A percentile compares a stretch with the other conserved stretches of the same genome.
Evolutionary conservation across 1,139 yeast genomes (phyloP).

Genomic region (Saccharomyces hybrid): DNA sequence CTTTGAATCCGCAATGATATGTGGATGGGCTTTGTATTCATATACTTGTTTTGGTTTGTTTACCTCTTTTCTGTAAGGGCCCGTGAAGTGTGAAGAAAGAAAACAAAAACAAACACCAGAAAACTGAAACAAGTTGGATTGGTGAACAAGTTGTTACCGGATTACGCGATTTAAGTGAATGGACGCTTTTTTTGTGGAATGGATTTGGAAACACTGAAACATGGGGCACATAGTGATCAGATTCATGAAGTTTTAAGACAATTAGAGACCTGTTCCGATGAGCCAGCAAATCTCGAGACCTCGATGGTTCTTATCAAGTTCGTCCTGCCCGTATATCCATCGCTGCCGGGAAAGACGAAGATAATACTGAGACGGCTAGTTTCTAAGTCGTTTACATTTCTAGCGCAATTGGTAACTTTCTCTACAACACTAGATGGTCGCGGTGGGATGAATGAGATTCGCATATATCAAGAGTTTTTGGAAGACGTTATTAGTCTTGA

Average conservation of each 20-base stretch:
- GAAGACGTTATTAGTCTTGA: constrained; percentile 11
- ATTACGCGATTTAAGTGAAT: not conserved
- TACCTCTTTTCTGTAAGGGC: not conserved
- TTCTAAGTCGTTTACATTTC: constrained; percentile 10
- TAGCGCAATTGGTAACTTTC: constrained; percentile 14
- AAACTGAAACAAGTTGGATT: not conserved
- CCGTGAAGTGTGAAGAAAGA: not conserved
- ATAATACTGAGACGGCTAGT: constrained; percentile 7
- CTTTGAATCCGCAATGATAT: not conserved
- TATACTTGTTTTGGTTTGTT: not conserved
- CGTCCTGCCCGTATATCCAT: constrained; percentile 22
- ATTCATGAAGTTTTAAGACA: not conserved
- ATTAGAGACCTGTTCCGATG: not conserved
- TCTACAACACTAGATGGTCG: constrained; percentile 1
- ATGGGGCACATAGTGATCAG: not conserved
- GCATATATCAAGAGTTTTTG: constrained; percentile 14
- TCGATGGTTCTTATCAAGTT: constrained; percentile 17
- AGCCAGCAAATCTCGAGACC: constrained; percentile 10
- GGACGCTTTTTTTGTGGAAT: not conserved
- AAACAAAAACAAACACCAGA: not conserved
- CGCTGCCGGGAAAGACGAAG: constrained; percentile 11
- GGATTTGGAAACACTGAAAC: not conserved
- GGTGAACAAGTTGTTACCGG: not conserved
- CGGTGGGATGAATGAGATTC: constrained; percentile 7
- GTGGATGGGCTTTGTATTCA: not conserved